A percentile compares a stretch with the other conserved stretches of the same genome.
Conservation (phyloP, 129 eudicot genomes). For the Arctium minus region DNA sequence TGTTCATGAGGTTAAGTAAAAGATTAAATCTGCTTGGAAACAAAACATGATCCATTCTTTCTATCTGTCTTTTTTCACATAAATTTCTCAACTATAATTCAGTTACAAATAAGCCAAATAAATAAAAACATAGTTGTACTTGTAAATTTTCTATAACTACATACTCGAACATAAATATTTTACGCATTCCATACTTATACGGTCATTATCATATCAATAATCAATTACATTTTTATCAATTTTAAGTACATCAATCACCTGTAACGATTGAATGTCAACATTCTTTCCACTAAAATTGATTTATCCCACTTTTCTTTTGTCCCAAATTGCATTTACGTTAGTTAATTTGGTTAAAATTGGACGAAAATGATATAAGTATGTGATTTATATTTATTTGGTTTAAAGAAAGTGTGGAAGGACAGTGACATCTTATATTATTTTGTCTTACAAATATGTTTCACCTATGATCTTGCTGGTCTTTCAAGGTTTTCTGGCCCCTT, state of each 20-base stretch:
- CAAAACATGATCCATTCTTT: not conserved
- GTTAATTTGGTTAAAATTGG: not conserved
- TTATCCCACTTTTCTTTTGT: not conserved
- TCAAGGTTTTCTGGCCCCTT: not conserved
- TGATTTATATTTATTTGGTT: not conserved
- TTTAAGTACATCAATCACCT: not conserved
- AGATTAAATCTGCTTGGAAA: not conserved
- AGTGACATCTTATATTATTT: not conserved
- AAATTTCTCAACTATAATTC: not conserved
- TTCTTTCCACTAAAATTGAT: not conserved
- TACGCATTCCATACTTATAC: not conserved
- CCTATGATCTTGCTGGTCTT: not conserved
- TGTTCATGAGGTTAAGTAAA: conserved; percentile 55
- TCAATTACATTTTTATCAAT: not conserved
- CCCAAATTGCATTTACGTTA: not conserved
- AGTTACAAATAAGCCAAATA: not conserved
- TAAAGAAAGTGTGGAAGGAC: not conserved
- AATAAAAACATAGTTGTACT: not conserved
- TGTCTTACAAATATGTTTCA: not conserved
- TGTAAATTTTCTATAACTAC: not conserved
- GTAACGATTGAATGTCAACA: not conserved
- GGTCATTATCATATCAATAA: not conserved
- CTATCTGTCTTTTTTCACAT: not conserved
- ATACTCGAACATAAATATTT: not conserved
- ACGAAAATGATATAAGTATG: not conserved